phyloP scores from a whole-genome alignment of 78 protist species.

The Dictyostelium citrinum region DNA sequence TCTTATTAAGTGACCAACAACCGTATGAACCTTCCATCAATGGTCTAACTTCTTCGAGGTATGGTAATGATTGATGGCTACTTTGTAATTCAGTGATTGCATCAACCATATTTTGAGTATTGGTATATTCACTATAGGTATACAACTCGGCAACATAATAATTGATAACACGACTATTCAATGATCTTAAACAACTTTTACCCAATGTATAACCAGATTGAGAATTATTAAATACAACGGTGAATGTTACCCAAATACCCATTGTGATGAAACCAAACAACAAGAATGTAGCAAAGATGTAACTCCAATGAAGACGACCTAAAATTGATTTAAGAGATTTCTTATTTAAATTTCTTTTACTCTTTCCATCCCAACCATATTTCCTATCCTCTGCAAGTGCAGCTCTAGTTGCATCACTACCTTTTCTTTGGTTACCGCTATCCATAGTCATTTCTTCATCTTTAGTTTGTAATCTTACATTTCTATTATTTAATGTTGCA shows the following conservation, averaged over 20 bases:
- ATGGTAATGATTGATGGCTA: slow-evolving; percentile 34
- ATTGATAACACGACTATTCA: slow-evolving; percentile 6
- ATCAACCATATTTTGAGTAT: neutral
- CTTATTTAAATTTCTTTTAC: slow-evolving; percentile 63
- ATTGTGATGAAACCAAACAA: slow-evolving; percentile 57
- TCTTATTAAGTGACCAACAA: slow-evolving; percentile 13
- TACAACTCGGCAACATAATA: neutral
- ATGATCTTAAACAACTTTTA: neutral
- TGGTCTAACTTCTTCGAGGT: neutral
- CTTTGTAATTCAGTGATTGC: neutral
- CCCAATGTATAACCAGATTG: slow-evolving; percentile 13
- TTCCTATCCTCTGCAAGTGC: neutral
- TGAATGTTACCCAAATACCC: slow-evolving; percentile 38
- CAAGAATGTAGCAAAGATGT: slow-evolving; percentile 5
- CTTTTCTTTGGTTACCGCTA: neutral
- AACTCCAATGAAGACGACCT: slow-evolving; percentile 11
- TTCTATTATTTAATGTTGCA: neutral
- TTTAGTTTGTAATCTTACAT: neutral
- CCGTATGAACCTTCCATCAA: slow-evolving; percentile 49
- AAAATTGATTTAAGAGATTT: slow-evolving; percentile 1
- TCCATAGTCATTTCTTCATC: neutral
- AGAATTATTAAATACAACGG: neutral
- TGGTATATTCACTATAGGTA: neutral
- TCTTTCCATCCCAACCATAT: slow-evolving; percentile 61
- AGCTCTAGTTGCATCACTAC: neutral